Evolutionary conservation across 495 filamentous ascomycete species (phyloP), one percentile per base, ranked within the genome.

Genomic region (Penicillium cosmopolitanum): DNA sequence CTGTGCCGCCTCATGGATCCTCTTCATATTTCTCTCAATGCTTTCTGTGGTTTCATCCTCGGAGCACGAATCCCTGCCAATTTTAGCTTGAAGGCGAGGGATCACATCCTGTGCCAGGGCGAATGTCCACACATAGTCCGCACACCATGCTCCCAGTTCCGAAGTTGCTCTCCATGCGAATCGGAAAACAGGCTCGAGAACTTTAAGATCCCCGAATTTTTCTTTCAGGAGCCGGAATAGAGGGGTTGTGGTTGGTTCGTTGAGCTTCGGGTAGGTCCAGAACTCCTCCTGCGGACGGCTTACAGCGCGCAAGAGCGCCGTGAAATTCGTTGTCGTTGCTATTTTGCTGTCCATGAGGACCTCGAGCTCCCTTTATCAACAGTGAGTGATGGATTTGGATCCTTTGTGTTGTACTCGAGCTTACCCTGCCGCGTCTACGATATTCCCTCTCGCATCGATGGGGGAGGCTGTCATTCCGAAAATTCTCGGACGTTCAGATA

Each of bases 391-490:
- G 28, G 28, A 6, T 8, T 9, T 3, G 33, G 15, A 19, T 5
- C 1, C 5, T 33, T 25, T 34, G 12, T 18, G 28, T 31, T 31
- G 28, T 9, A 31, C 28, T 31, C 28, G 28, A 31, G 70, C 74
- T 59, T 72, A 87, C 83, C 64, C 70, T 16, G 92, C 92, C 55
- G 89, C 89, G 42, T 85, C 76, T 19, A 83, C 75, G 23, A 91
- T 82, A 65, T 95, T 85, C 0, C 82, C 79, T 63, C 89, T 87
- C 3, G 89, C 86, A 77, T 98, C 94, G n/a, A 98, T 88, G 2
- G 95, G 95, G 10, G 94, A 97, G 15, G 95, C 95, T 9, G 95
- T 99, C 94, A 99, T 97, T 16, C 94, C 95, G 66, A 99, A 90
- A 21, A 99, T 86, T 56, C 88, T 88, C 13, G 95, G 96, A 2